These are phyloP conservation scores for Ceratocystis diversiconidia DNA, from an alignment of 2,329 filamentous ascomycete species.

Conservation along the genomic window DNA sequence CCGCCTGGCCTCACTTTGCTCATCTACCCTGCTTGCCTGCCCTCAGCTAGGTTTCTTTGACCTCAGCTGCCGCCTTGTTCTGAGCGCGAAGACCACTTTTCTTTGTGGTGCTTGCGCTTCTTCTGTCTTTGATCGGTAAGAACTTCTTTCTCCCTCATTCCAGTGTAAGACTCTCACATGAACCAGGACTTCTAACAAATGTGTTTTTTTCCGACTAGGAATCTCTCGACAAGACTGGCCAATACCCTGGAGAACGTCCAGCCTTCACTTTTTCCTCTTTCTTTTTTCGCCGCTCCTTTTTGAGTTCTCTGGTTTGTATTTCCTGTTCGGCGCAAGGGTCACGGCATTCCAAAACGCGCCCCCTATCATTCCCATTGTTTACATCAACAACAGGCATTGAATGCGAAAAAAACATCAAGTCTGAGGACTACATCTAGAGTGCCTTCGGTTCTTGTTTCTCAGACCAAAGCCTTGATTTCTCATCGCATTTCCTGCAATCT, in stretches of 20 bases:
- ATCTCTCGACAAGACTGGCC: not conserved
- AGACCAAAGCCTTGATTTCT: not conserved
- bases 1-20: not conserved
- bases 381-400: not conserved
- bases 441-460: not conserved
- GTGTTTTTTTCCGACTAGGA: not conserved
- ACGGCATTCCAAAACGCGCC: constrained; percentile 12
- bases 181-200: not conserved
- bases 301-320: constrained; percentile 11
- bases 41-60: not conserved
- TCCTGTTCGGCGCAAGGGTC: constrained; percentile 8
- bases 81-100: not conserved
- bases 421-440: constrained; percentile 3
- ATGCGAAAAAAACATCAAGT: not conserved
- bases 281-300: constrained; percentile 13
- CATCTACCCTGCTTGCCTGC: not conserved
- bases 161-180: not conserved
- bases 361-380: constrained; percentile 10
- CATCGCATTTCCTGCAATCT: not conserved
- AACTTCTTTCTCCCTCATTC: not conserved
- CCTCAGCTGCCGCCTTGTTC: not conserved
- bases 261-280: constrained; percentile 7
- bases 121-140: not conserved
- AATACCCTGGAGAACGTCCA: not conserved
- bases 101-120: not conserved